Conservation (phyloP, 2,329 filamentous ascomycete genomes). For the Meredithiella fracta region DNA sequence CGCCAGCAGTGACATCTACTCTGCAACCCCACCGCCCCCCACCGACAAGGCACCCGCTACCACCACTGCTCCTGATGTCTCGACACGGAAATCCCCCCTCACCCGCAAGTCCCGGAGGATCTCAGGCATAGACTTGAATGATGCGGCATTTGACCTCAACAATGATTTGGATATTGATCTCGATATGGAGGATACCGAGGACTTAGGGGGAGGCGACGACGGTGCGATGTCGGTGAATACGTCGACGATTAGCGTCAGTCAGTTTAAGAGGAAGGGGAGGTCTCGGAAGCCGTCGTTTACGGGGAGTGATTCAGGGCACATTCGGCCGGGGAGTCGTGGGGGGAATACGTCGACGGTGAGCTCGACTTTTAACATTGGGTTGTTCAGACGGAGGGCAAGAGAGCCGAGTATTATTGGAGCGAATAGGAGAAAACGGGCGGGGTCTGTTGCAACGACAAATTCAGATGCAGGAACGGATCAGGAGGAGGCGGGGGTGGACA, state of each 20-base stretch:
- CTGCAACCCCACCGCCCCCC: slow-evolving; percentile 11
- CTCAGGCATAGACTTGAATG: slow-evolving; percentile 33
- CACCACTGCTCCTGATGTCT: background rate
- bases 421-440: slow-evolving; percentile 25
- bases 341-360: slow-evolving; percentile 30
- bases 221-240: slow-evolving; percentile 24
- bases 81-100: background rate
- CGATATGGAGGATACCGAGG: slow-evolving; percentile 26
- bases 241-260: slow-evolving; percentile 30
- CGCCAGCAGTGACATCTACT: slow-evolving; percentile 13
- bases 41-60: slow-evolving; percentile 6
- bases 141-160: slow-evolving; percentile 27
- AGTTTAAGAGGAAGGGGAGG: slow-evolving; percentile 29
- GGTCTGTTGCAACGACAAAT: slow-evolving; percentile 14
- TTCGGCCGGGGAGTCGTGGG: slow-evolving; percentile 36
- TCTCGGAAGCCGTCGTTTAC: slow-evolving; percentile 35
- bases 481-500: slow-evolving; percentile 13
- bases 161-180: slow-evolving; percentile 22
- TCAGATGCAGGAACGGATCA: slow-evolving; percentile 16
- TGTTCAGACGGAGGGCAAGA: slow-evolving; percentile 39
- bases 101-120: slow-evolving; percentile 22
- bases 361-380: slow-evolving; percentile 37
- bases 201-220: slow-evolving; percentile 11
- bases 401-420: slow-evolving; percentile 47
- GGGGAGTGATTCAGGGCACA: slow-evolving; percentile 34